Base-by-base conservation (phyloP, 2,329 filamentous ascomycete species). In the Aspergillaceae sp. region DNA sequence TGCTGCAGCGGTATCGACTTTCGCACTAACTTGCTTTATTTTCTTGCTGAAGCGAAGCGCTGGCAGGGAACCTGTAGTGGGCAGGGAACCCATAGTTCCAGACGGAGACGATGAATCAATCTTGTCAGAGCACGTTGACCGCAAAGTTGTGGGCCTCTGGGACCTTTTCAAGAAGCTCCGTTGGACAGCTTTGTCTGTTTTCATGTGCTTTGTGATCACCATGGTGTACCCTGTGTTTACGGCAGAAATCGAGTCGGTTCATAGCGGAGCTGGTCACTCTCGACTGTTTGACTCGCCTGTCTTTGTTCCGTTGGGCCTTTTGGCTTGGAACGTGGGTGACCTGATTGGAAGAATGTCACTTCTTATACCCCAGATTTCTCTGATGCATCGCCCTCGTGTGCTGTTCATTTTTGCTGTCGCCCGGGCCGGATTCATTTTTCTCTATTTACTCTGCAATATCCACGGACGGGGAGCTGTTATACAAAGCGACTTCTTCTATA, bases 181-280 rank as follows among this genome's bases (percentile, higher is more conserved):
- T 58, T 94, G 85, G 79, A 75, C 89, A 9, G 80, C 87, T 0
- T 72, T 75, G n/a, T 80, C 86, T 5, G 80, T 96, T 9, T 88
- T 87, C 57, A 63, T 90, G 52, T 89, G 84, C 61, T 97, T 97
- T 60, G 70, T 77, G 37, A 70, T 91, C 45, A 90, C 90, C 42
- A 97, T 98, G 91, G 82, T 92, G 63, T 97, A 90, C 72, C 92
- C 92, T 1, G 87, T 97, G 50, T 94, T 94, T 67, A 97, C 92
- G 0, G 71, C 76, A 47, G 80, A 84, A 66, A 83, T 84, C 44
- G 52, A 73, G 26, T 79, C 75, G 2, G 70, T 77, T 48, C 73
- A 56, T 41, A 62, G 55, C 10, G 49, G 52, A 10, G 40, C 56
- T 51, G 66, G 51, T 4, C 48, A 74, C 10, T 61, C 67, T 29